A percentile compares a stretch with the other conserved stretches of the same genome.
Conservation (phyloP, 1,284 basidiomycete species). For the Heterobasidion occidentale region DNA sequence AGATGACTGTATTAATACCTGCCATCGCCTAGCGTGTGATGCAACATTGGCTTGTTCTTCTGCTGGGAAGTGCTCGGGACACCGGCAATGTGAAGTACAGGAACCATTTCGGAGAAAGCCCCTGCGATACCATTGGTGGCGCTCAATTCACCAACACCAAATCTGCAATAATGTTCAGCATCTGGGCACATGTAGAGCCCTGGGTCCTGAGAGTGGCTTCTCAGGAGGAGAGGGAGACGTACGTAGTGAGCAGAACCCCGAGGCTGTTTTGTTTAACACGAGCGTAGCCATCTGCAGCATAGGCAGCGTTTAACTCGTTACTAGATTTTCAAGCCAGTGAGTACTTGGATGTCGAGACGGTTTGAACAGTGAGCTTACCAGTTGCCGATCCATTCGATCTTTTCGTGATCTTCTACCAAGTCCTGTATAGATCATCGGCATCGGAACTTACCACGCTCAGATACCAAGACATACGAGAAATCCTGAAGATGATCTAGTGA, state of each 20-base stretch:
- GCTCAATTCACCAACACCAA: conserved; percentile 86
- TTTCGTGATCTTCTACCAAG: conserved; percentile 75
- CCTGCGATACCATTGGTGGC: conserved; percentile 79
- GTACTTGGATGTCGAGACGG: background rate
- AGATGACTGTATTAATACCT: conserved; percentile 29
- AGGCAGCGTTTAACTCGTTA: conserved; percentile 83
- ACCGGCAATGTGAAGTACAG: conserved; percentile 89
- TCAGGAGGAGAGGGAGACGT: conserved; percentile 13
- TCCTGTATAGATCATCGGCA: conserved; percentile 40
- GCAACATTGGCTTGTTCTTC: conserved; percentile 62
- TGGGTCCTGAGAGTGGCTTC: conserved; percentile 1
- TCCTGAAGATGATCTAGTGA: conserved; percentile 14
- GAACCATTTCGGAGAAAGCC: conserved; percentile 83
- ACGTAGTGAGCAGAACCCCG: conserved; percentile 76
- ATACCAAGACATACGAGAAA: conserved; percentile 42
- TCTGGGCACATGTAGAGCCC: background rate
- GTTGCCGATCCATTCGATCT: conserved; percentile 86
- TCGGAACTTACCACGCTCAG: background rate
- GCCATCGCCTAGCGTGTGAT: conserved; percentile 85
- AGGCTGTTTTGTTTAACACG: conserved; percentile 70
- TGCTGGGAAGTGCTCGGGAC: conserved; percentile 74
- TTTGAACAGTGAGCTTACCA: conserved; percentile 40
- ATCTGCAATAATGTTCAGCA: conserved; percentile 39
- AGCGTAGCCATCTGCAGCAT: conserved; percentile 94
- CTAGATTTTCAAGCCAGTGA: conserved; percentile 26